Base-by-base conservation (phyloP, 169 alveolate species). In the Eimeria maxima region DNA sequence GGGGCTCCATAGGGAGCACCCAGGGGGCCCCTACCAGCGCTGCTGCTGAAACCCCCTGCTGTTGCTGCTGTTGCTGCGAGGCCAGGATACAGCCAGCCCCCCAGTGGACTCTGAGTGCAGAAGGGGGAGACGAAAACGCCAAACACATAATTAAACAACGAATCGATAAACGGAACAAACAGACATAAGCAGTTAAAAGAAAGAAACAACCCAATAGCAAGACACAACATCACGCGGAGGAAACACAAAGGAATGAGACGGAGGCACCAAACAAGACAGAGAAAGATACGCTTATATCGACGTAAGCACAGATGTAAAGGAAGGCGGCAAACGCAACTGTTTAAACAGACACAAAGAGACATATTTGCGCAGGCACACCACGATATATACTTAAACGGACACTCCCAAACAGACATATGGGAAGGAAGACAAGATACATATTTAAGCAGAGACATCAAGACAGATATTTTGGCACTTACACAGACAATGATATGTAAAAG, bases 11-110 rank as follows among this genome's bases (percentile, higher is more conserved):
- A 14, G n/a, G 47, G 81, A 1, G 81, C 42, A 20, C 81, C 81
- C 47, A 18, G 2, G 24, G 16, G 22, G 81, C 47, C 47, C 38
- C 14, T 47, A 57, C 87, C 6, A 13, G 65, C 14, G 63, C 8
- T 18, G 87, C 38, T 76, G 63, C 87, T 76, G 87, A 76, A 76
- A 24, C 20, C 24, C 20, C 65, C 87, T 44, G 65, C 81, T 33
- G 38, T 33, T 69, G 81, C 81, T 27, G 81, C 81, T 69, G 81
- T 47, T 27, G 81, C 81, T 22, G 81, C 81, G 13, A 44, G 42
- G 81, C 50, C n/a, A n/a, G 81, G 81, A 10, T 8, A 0, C 42
- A 69, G 22, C 11, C 50, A 11, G 81, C 81, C 13, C 20, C 50
- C 45, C 45, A 38, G 18, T 3, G 81, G 47, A 47, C 81, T 47